These are phyloP conservation scores for Hordeum pubiflorum DNA, from an alignment of 202 grass and related monocot genomes.

Conservation along the genomic window DNA sequence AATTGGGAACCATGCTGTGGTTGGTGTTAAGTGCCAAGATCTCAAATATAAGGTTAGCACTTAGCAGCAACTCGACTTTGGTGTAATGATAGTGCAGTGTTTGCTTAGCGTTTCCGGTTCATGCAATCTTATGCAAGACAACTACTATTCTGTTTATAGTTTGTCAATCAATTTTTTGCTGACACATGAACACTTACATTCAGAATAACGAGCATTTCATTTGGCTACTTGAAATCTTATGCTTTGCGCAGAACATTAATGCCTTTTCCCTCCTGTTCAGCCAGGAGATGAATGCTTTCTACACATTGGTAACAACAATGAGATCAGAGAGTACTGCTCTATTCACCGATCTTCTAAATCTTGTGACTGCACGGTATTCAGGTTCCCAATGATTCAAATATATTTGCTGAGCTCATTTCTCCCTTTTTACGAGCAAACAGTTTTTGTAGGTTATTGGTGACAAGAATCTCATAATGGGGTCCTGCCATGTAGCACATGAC, in stretches of 20 bases:
- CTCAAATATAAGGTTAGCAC: slow-evolving; percentile 89
- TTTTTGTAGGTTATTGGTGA: slow-evolving; percentile 75
- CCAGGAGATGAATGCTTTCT: slow-evolving; percentile 74
- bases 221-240: slow-evolving; percentile 11
- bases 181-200: background rate
- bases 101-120: background rate
- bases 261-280: slow-evolving; percentile 21
- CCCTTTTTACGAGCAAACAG: background rate
- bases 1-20: slow-evolving; percentile 65
- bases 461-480: slow-evolving; percentile 89
- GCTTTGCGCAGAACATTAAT: slow-evolving; percentile 21
- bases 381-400: slow-evolving; percentile 19
- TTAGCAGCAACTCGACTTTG: background rate
- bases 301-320: slow-evolving; percentile 68
- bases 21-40: slow-evolving; percentile 89
- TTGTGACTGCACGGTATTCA: slow-evolving; percentile 64
- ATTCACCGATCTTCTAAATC: slow-evolving; percentile 86
- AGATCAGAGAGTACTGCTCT: slow-evolving; percentile 87
- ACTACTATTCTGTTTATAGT: background rate
- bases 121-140: slow-evolving; percentile 2
- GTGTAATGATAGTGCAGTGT: background rate
- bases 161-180: background rate
- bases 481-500: slow-evolving; percentile 94
- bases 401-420: background rate
- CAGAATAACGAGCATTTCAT: background rate